Evolutionary conservation across 2,329 filamentous ascomycete species (phyloP).

Genomic region (Didymella glomerata): DNA sequence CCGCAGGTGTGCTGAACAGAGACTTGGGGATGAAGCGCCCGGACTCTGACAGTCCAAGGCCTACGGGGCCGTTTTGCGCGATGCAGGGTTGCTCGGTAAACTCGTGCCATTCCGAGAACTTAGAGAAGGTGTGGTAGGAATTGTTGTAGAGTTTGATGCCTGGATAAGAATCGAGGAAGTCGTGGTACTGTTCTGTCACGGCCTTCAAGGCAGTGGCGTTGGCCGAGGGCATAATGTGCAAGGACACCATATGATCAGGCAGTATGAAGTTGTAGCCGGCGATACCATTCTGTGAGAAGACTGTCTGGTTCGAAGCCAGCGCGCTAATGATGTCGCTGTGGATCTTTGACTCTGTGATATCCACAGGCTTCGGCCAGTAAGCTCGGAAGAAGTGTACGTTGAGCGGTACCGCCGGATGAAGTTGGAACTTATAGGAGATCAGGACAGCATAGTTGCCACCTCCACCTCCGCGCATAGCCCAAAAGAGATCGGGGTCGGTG

Average conservation of each 20-base stretch:
- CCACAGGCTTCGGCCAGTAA: slow-evolving; percentile 34
- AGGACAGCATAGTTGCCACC: slow-evolving; percentile 50
- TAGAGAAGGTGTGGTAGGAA: slow-evolving; percentile 43
- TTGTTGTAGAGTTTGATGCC: slow-evolving; percentile 45
- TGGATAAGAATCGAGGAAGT: slow-evolving; percentile 44
- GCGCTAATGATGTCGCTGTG: slow-evolving; percentile 44
- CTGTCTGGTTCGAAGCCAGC: slow-evolving; percentile 43
- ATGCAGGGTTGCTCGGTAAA: slow-evolving; percentile 44
- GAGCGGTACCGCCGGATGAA: slow-evolving; percentile 45
- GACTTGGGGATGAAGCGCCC: slow-evolving; percentile 45
- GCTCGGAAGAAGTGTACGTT: slow-evolving; percentile 50
- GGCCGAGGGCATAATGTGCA: slow-evolving; percentile 43
- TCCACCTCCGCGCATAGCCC: slow-evolving; percentile 50
- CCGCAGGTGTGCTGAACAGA: slow-evolving; percentile 33
- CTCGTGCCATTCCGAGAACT: slow-evolving; percentile 43
- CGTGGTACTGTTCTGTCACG: slow-evolving; percentile 42
- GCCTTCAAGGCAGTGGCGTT: slow-evolving; percentile 37
- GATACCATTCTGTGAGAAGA: slow-evolving; percentile 42
- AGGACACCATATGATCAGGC: slow-evolving; percentile 42
- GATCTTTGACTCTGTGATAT: slow-evolving; percentile 44
- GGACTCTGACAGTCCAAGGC: slow-evolving; percentile 45
- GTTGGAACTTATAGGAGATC: slow-evolving; percentile 49
- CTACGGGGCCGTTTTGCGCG: slow-evolving; percentile 46
- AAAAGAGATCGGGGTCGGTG: slow-evolving; percentile 47
- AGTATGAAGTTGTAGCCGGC: slow-evolving; percentile 50